Evolutionary conservation across 345 rosid species (phyloP).

Genomic region (Eucalyptus pumila): DNA sequence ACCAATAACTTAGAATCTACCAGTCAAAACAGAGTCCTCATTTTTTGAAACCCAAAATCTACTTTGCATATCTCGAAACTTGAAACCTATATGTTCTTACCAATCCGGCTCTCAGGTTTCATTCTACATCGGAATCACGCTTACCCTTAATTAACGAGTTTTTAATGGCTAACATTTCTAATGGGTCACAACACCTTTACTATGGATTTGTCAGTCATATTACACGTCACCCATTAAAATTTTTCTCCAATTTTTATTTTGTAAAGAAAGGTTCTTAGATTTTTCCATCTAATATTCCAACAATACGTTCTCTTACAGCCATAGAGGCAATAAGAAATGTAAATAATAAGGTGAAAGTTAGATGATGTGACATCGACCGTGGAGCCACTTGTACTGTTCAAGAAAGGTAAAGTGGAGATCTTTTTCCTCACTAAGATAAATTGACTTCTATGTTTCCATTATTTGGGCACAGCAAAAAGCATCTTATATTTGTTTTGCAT

Average conservation of each 20-base stretch:
- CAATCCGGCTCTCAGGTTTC: rapidly evolving
- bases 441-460: rapidly evolving
- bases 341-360: background rate
- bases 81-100: rapidly evolving
- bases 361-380: background rate
- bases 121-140: too few species aligned
- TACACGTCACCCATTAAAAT: background rate
- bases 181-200: background rate
- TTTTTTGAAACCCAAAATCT: too few species aligned
- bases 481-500: background rate
- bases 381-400: background rate
- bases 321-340: background rate
- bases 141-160: background rate
- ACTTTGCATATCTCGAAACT: rapidly evolving
- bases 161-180: background rate
- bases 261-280: background rate
- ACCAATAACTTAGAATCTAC: too few species aligned
- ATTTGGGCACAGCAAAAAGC: background rate
- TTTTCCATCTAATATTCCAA: background rate
- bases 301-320: background rate
- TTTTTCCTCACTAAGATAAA: background rate
- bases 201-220: background rate
- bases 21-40: rapidly evolving
- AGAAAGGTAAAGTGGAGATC: background rate
- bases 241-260: background rate